A percentile compares a stretch with the other conserved stretches of the same genome.
Evolutionary conservation across 495 filamentous ascomycete species (phyloP).

Genomic region (Aspergillus heteromorphus): DNA sequence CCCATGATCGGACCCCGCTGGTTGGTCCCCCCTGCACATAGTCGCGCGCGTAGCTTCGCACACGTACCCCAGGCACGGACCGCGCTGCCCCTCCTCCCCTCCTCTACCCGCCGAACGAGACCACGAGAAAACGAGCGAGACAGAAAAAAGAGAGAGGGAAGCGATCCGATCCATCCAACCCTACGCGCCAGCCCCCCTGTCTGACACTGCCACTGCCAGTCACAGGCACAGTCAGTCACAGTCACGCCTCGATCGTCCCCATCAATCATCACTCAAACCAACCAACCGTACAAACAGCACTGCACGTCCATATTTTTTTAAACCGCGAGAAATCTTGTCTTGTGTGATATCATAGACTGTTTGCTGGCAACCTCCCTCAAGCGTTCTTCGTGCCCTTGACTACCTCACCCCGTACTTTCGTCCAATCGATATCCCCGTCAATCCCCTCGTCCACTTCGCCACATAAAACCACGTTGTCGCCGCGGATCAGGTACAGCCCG

Average conservation of each 20-base stretch:
- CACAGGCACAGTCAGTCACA: too few relatives aligned
- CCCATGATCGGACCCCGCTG: neutral
- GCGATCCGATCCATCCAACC: neutral
- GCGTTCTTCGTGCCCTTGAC: conserved; percentile 78
- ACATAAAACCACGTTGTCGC: conserved; percentile 89
- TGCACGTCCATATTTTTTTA: neutral
- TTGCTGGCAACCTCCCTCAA: conserved; percentile 30
- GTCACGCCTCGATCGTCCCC: conserved; percentile 2
- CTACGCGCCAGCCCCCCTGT: neutral
- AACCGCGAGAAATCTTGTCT: neutral
- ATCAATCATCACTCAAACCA: too few relatives aligned
- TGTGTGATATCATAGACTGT: neutral
- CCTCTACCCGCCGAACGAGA: neutral
- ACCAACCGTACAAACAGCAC: neutral
- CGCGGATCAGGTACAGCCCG: conserved; percentile 86
- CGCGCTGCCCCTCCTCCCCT: neutral
- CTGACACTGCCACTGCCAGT: too few relatives aligned
- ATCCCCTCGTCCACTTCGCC: conserved; percentile 85
- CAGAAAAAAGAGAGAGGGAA: neutral
- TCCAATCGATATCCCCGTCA: conserved; percentile 86
- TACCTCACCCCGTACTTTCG: conserved; percentile 76
- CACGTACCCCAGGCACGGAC: neutral
- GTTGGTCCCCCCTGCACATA: neutral
- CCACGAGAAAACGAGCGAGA: neutral
- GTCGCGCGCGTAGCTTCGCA: neutral